Evolutionary conservation across 371 early-diverging fungal genomes (phyloP).

Genomic region (Entomophthora muscae): DNA sequence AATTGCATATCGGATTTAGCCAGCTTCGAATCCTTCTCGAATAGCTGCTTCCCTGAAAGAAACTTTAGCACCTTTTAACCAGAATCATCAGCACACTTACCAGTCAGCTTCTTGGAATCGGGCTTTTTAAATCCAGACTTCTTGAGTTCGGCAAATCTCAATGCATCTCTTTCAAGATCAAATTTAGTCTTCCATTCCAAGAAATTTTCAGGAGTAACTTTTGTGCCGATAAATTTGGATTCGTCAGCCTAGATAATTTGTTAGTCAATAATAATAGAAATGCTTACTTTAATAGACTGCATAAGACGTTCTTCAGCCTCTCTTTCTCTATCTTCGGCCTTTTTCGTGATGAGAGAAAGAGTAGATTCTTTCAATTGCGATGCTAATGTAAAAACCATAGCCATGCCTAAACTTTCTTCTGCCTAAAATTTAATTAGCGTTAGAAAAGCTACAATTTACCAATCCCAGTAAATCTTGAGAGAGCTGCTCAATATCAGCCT

Average conservation of each 20-base stretch:
- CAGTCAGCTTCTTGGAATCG: constrained; percentile 34
- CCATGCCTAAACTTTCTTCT: constrained; percentile 76
- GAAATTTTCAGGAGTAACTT: constrained; percentile 62
- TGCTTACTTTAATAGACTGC: constrained; percentile 42
- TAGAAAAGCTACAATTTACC: constrained; percentile 17
- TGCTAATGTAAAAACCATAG: constrained; percentile 76
- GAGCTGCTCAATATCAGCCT: constrained; percentile 25
- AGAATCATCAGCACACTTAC: constrained; percentile 13
- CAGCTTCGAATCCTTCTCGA: constrained; percentile 72
- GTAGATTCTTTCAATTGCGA: constrained; percentile 55
- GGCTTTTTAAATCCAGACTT: constrained; percentile 16
- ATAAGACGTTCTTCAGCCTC: constrained; percentile 35
- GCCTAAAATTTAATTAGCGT: constrained; percentile 17
- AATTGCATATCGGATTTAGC: constrained; percentile 65
- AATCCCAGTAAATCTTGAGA: constrained; percentile 21
- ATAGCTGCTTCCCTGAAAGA: constrained; percentile 62
- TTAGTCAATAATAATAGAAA: not conserved
- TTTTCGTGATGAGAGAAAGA: constrained; percentile 34
- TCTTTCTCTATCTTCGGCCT: constrained; percentile 26
- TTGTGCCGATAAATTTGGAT: constrained; percentile 63
- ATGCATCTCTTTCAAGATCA: constrained; percentile 37
- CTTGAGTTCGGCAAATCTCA: constrained; percentile 14
- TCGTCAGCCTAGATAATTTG: constrained; percentile 32
- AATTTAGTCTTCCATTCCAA: constrained; percentile 61
- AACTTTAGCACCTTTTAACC: not conserved